Percentiles rank a stretch among this genome's conserved stretches.
These are phyloP conservation scores for Amylostereum areolatum DNA, from an alignment of 1,284 basidiomycete genomes.

Conservation along the genomic window DNA sequence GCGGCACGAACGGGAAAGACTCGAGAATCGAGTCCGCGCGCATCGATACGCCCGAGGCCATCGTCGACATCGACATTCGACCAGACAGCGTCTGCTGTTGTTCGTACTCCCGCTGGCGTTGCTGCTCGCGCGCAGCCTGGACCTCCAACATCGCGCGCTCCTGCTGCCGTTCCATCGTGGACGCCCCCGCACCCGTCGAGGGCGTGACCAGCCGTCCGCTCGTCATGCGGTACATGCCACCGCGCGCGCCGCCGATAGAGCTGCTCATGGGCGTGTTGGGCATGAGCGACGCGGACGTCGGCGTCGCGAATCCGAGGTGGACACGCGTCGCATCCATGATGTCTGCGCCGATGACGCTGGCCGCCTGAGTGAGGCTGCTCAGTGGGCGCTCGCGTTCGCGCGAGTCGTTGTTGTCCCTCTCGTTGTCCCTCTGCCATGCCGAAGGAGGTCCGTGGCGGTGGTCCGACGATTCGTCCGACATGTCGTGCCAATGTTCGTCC, in stretches of 20 bases:
- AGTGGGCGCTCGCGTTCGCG: slow-evolving; percentile 34
- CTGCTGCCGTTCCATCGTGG: slow-evolving; percentile 52
- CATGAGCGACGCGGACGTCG: slow-evolving; percentile 11
- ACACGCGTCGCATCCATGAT: slow-evolving; percentile 61
- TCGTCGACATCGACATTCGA: slow-evolving; percentile 51
- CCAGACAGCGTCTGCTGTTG: not conserved
- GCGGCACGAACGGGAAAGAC: slow-evolving; percentile 80
- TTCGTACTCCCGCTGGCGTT: slow-evolving; percentile 32
- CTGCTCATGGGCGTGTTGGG: slow-evolving; percentile 13
- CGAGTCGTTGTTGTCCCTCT: slow-evolving; percentile 5
- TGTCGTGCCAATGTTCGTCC: slow-evolving; percentile 5
- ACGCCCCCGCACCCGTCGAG: slow-evolving; percentile 19
- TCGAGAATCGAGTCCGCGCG: slow-evolving; percentile 76
- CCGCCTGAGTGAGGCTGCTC: slow-evolving; percentile 58
- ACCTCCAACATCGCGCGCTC: slow-evolving; percentile 50
- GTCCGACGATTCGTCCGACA: slow-evolving; percentile 5
- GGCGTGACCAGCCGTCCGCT: slow-evolving; percentile 55
- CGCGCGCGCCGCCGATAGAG: slow-evolving; percentile 28
- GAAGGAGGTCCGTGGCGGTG: slow-evolving; percentile 31
- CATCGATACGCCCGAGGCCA: slow-evolving; percentile 59
- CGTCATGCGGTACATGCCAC: slow-evolving; percentile 50
- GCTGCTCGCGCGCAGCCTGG: slow-evolving; percentile 48
- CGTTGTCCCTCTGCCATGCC: slow-evolving; percentile 22
- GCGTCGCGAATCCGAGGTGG: slow-evolving; percentile 44
- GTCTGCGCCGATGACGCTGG: slow-evolving; percentile 43